Evolutionary conservation across 1,284 basidiomycete species (phyloP), one percentile per base, ranked within the genome.

Genomic region (Porogramme epimiltina): DNA sequence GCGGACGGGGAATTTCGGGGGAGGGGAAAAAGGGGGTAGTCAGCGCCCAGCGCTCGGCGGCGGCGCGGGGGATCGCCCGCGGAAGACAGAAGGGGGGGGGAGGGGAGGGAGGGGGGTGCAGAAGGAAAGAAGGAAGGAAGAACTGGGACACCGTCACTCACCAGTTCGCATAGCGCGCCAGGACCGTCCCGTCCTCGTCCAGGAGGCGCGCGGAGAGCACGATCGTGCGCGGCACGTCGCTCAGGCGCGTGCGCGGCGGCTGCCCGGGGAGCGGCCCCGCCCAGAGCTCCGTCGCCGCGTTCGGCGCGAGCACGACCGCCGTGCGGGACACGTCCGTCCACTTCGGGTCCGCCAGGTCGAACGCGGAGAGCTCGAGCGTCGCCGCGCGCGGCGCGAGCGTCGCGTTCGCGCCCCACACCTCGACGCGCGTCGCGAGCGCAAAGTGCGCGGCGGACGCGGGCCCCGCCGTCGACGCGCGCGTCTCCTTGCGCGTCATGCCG

Each of bases 381-480:
- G 73, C 84, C 16, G 71, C 70, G 66, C 85, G 85, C 59, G 79
- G 73, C 22, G 67, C 48, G 13, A 91, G 72, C 6, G 84, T 85
- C 61, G 84, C 85, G 71, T 93, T 95, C 49, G 89, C 89, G 9
- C 81, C 91, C 93, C 93, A 95, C 38, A 94, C 78, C 68, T 93
- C 82, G 46, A 93, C 69, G 52, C 77, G 66, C 34, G 79, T 82
- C 52, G 83, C 78, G 62, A 93, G 85, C 24, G 75, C 80, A 70
- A 88, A 87, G 58, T 79, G 72, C 10, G 84, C 87, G 15, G 81
- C 82, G 16, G 84, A 84, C 23, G 74, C 69, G 44, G 82, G 77
- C n/a, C n/a, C n/a, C n/a, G n/a, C n/a, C n/a, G 63, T 89, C 73
- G n/a, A 71, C 65, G 63, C 77, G 81, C 8, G 67, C 79, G 64